phyloP scores from a whole-genome alignment of 2,329 filamentous ascomycete species.

The Cryphonectria nitschkei region DNA sequence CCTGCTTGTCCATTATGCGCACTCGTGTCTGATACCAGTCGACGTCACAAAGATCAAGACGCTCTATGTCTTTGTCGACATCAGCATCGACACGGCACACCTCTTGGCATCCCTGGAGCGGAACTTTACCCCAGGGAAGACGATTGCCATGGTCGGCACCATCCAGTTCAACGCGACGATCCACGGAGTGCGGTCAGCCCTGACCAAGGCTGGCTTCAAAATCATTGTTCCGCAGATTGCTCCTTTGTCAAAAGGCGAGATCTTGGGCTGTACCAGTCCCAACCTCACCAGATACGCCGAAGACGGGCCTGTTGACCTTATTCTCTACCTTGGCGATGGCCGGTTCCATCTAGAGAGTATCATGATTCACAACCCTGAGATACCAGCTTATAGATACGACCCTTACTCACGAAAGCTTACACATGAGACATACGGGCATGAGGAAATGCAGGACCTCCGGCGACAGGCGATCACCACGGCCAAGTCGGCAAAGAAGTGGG shows the following conservation, averaged over 20 bases:
- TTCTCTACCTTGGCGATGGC: slow-evolving; percentile 89
- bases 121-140: slow-evolving; percentile 85
- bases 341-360: slow-evolving; percentile 96
- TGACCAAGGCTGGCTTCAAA: slow-evolving; percentile 83
- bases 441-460: slow-evolving; percentile 84
- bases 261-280: slow-evolving; percentile 95
- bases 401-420: slow-evolving; percentile 93
- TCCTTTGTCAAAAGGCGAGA: slow-evolving; percentile 91
- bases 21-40: slow-evolving; percentile 94
- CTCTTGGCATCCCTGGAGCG: slow-evolving; percentile 83
- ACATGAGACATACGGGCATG: slow-evolving; percentile 87
- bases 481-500: slow-evolving; percentile 83
- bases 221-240: slow-evolving; percentile 90
- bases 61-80: slow-evolving; percentile 97
- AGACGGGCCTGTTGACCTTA: slow-evolving; percentile 64
- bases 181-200: slow-evolving; percentile 76
- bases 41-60: slow-evolving; percentile 97
- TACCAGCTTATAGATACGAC: slow-evolving; percentile 95
- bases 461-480: slow-evolving; percentile 77
- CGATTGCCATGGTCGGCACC: slow-evolving; percentile 89
- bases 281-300: slow-evolving; percentile 37
- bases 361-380: slow-evolving; percentile 95
- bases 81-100: slow-evolving; percentile 90
- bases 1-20: slow-evolving; percentile 92
- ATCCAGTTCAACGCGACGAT: slow-evolving; percentile 99